These are phyloP conservation scores for Stylonectria norvegica DNA, from an alignment of 2,329 filamentous ascomycete genomes.

Conservation along the genomic window DNA sequence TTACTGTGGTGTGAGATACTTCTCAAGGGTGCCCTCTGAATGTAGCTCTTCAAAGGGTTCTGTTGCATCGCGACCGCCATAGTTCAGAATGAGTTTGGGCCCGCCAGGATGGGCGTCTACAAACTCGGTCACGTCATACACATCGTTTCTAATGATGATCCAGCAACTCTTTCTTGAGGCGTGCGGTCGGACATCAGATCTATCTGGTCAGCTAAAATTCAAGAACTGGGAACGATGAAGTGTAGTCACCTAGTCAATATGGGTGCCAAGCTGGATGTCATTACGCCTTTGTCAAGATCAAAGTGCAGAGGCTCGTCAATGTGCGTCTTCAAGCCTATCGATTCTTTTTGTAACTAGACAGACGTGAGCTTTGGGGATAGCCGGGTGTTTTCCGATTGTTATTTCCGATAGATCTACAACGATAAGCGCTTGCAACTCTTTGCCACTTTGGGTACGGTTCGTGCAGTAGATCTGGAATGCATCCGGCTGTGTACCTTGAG, in stretches of 20 bases:
- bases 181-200: conserved; percentile 2
- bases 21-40: conserved; percentile 1
- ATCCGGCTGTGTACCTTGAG: too few species aligned
- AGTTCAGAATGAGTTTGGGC: not conserved
- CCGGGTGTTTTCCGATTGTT: not conserved
- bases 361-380: not conserved
- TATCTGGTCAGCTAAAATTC: not conserved
- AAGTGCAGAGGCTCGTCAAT: not conserved
- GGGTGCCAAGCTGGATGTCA: not conserved
- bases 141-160: conserved; percentile 3
- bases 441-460: too few species aligned
- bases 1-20: conserved; percentile 1
- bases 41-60: conserved; percentile 2
- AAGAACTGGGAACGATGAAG: not conserved
- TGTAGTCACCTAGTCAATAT: not conserved
- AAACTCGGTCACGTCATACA: conserved; percentile 4
- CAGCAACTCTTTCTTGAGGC: conserved; percentile 2
- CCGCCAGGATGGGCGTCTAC: conserved; percentile 4
- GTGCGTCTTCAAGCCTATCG: not conserved
- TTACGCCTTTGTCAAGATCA: not conserved
- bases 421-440: too few species aligned
- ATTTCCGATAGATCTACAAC: too few species aligned
- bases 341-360: not conserved
- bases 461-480: too few species aligned
- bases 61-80: conserved; percentile 3